phyloP scores from a whole-genome alignment of 257 asterid species.

The Cordia subcordata region DNA sequence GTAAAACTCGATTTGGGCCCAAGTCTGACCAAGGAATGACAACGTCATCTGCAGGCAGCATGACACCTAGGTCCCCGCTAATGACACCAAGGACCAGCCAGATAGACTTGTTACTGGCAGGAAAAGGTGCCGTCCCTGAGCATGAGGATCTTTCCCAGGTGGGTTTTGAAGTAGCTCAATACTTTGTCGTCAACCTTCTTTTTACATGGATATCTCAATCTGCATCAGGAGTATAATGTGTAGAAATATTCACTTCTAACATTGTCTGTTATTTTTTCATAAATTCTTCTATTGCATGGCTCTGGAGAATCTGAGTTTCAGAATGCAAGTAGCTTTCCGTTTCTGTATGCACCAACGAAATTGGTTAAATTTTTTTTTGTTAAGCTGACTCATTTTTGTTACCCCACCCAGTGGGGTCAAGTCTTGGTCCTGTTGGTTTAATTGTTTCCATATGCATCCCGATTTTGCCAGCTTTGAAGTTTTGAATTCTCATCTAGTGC shows the following conservation, averaged over 20 bases:
- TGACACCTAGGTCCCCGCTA: constrained; percentile 95
- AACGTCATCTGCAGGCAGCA: constrained; percentile 98
- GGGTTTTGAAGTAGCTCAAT: constrained; percentile 20
- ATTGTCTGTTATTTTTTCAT: too few relatives aligned
- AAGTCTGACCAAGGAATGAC: constrained; percentile 98
- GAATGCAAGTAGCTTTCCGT: too few relatives aligned
- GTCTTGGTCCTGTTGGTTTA: too few relatives aligned
- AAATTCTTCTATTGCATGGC: too few relatives aligned
- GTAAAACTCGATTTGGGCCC: constrained; percentile 89
- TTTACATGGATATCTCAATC: not conserved
- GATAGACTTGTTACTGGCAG: constrained; percentile 77
- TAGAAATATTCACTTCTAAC: not conserved
- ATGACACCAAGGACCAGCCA: constrained; percentile 83
- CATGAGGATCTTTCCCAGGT: constrained; percentile 98
- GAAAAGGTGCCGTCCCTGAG: constrained; percentile 88
- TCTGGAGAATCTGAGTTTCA: too few relatives aligned
- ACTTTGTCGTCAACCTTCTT: not conserved
- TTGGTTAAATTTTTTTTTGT: too few relatives aligned
- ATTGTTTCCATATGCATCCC: too few relatives aligned
- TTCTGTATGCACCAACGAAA: too few relatives aligned
- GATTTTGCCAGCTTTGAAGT: too few relatives aligned
- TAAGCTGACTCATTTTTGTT: too few relatives aligned
- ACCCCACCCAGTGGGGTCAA: too few relatives aligned
- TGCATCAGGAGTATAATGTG: not conserved
- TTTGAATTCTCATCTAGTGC: too few relatives aligned